Percentiles rank a stretch among this genome's conserved stretches.
Evolutionary conservation across 164 flowering plant genomes (phyloP).

Genomic region (Berberis thunbergii): DNA sequence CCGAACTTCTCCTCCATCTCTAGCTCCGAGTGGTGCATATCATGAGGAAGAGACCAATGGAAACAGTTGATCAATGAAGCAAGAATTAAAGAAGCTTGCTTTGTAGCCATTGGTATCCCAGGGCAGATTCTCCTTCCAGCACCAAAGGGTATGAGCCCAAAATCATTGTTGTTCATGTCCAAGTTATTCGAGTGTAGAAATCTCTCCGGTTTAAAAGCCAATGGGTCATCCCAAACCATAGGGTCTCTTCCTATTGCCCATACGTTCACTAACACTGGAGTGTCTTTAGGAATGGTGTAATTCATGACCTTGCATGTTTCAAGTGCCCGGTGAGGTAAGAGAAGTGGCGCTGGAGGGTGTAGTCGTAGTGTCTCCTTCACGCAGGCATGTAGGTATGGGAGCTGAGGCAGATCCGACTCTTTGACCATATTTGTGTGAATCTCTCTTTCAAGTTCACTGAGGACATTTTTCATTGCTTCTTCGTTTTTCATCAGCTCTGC

Average conservation of each 20-base stretch:
- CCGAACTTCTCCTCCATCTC: too few species aligned
- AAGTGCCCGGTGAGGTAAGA: neutral
- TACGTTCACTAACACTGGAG: conserved; percentile 1
- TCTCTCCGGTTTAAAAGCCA: conserved; percentile 1
- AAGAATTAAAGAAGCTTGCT: neutral
- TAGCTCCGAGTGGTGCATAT: too few species aligned
- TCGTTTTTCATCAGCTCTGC: too few species aligned
- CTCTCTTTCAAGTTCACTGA: too few species aligned
- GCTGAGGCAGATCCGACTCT: too few species aligned
- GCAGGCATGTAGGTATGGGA: too few species aligned
- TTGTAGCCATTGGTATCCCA: neutral
- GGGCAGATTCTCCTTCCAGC: conserved; percentile 4
- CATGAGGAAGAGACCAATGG: neutral
- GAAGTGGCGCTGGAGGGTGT: too few species aligned
- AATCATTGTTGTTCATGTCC: conserved; percentile 2
- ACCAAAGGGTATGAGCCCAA: conserved; percentile 4
- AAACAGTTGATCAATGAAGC: neutral
- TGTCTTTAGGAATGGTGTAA: conserved; percentile 3
- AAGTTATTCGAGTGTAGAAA: neutral
- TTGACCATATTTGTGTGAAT: too few species aligned
- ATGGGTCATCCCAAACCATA: conserved; percentile 1
- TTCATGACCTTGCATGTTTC: conserved; percentile 3
- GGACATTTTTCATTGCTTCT: too few species aligned
- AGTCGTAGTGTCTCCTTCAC: too few species aligned
- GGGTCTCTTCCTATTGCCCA: conserved; percentile 10